Conservation (phyloP, 331 rosid genomes). For the Erythrophleum ivorense region DNA sequence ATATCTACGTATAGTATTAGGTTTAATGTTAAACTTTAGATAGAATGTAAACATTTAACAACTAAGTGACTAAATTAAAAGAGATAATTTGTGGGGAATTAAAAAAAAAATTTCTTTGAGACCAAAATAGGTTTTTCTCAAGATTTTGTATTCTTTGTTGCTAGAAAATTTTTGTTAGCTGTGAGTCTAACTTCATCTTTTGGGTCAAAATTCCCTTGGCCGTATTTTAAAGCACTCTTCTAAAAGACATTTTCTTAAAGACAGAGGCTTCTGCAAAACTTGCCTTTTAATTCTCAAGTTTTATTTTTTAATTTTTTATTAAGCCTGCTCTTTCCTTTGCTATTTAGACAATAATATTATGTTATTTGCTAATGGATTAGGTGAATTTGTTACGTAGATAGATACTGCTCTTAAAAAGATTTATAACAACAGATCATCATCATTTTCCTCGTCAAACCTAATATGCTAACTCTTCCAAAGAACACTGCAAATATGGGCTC, state of each 20-base stretch:
- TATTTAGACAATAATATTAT: neutral
- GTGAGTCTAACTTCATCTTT: neutral
- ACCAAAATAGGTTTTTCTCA: no score
- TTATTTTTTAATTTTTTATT: neutral
- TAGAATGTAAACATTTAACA: no score
- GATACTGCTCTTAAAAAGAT: slow-evolving; percentile 19
- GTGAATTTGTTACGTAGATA: slow-evolving; percentile 54
- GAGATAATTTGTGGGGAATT: no score
- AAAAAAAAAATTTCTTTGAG: no score
- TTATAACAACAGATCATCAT: neutral
- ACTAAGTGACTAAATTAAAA: no score
- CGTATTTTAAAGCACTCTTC: slow-evolving; percentile 36
- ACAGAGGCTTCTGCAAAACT: slow-evolving; percentile 36
- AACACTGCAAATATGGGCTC: slow-evolving; percentile 49
- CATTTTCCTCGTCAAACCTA: slow-evolving; percentile 36
- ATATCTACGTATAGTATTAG: no score
- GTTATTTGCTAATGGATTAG: slow-evolving; percentile 60
- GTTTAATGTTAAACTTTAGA: no score
- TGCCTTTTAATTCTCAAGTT: slow-evolving; percentile 40
- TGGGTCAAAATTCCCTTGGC: slow-evolving; percentile 29
- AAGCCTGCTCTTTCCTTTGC: neutral
- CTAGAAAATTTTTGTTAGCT: no score
- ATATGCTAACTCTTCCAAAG: slow-evolving; percentile 19
- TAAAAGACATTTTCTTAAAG: slow-evolving; percentile 41
- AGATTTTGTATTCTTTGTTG: no score